Evolutionary conservation across 1,284 basidiomycete genomes (phyloP).

Genomic region (Papiliotrema flavescens): DNA sequence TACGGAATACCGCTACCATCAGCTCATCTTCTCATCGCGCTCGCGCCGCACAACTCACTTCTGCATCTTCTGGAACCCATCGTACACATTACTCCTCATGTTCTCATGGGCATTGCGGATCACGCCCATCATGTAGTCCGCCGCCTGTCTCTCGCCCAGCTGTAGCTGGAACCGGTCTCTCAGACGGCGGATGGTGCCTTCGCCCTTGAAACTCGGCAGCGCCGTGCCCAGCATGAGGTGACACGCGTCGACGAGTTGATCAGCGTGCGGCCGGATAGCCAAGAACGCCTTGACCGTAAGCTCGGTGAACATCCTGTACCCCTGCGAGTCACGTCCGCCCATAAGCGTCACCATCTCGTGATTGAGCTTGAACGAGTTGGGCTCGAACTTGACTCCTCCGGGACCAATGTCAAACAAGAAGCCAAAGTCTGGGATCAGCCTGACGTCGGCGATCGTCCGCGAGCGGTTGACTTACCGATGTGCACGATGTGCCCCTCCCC

Average conservation of each 20-base stretch:
- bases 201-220: slow-evolving; percentile 94
- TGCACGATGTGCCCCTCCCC: slow-evolving; percentile 94
- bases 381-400: slow-evolving; percentile 91
- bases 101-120: slow-evolving; percentile 95
- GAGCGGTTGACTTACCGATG: slow-evolving; percentile 60
- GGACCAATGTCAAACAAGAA: slow-evolving; percentile 94
- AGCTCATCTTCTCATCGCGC: not conserved
- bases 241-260: slow-evolving; percentile 82
- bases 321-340: slow-evolving; percentile 90
- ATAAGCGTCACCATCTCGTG: slow-evolving; percentile 97
- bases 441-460: not conserved
- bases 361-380: slow-evolving; percentile 94
- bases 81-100: slow-evolving; percentile 83
- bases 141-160: slow-evolving; percentile 83
- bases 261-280: slow-evolving; percentile 83
- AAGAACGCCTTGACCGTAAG: slow-evolving; percentile 95
- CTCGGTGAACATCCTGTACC: slow-evolving; percentile 89
- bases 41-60: slow-evolving; percentile 28
- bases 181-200: slow-evolving; percentile 80
- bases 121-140: slow-evolving; percentile 83
- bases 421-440: slow-evolving; percentile 72
- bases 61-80: slow-evolving; percentile 62
- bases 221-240: slow-evolving; percentile 93
- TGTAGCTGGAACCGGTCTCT: slow-evolving; percentile 81
- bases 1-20: slow-evolving; percentile 34